Percentiles rank a stretch among this genome's conserved stretches.
phyloP scores from a whole-genome alignment of 2,329 filamentous ascomycete genomes.

The Fusarium subtropicale region DNA sequence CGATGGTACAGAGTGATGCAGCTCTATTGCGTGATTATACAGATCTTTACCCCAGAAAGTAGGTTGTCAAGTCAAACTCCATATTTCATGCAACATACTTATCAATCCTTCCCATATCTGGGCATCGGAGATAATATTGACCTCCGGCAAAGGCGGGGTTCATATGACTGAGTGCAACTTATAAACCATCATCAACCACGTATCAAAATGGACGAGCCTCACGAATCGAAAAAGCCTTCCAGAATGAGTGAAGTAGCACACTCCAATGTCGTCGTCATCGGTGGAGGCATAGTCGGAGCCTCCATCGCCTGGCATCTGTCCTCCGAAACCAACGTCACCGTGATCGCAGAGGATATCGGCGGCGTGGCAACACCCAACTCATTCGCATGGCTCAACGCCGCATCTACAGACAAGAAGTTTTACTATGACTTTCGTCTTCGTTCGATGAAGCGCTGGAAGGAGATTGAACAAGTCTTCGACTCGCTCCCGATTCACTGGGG shows the following conservation, averaged over 20 bases:
- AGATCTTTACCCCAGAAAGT: background rate
- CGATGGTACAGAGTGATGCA: background rate
- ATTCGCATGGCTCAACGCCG: slow-evolving; percentile 36
- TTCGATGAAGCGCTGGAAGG: slow-evolving; percentile 28
- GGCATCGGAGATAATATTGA: background rate
- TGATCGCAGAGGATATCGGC: slow-evolving; percentile 31
- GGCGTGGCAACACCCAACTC: slow-evolving; percentile 25
- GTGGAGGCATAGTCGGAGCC: slow-evolving; percentile 36
- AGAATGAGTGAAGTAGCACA: background rate
- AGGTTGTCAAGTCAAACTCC: background rate
- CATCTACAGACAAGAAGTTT: slow-evolving; percentile 18
- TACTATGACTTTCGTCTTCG: slow-evolving; percentile 36
- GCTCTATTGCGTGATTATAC: background rate
- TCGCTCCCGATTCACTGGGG: slow-evolving; percentile 27
- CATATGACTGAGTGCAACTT: background rate
- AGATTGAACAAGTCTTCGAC: slow-evolving; percentile 11
- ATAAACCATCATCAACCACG: background rate
- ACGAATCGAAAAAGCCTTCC: background rate
- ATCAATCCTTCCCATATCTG: background rate
- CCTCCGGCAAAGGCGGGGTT: slow-evolving; percentile 8
- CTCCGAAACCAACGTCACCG: slow-evolving; percentile 23
- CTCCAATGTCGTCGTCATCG: slow-evolving; percentile 28
- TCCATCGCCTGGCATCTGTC: slow-evolving; percentile 37
- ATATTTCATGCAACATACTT: background rate
- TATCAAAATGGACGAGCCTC: background rate